These are phyloP conservation scores for Saturnispora sekii DNA, from an alignment of 805 yeast genomes.

Conservation along the genomic window DNA sequence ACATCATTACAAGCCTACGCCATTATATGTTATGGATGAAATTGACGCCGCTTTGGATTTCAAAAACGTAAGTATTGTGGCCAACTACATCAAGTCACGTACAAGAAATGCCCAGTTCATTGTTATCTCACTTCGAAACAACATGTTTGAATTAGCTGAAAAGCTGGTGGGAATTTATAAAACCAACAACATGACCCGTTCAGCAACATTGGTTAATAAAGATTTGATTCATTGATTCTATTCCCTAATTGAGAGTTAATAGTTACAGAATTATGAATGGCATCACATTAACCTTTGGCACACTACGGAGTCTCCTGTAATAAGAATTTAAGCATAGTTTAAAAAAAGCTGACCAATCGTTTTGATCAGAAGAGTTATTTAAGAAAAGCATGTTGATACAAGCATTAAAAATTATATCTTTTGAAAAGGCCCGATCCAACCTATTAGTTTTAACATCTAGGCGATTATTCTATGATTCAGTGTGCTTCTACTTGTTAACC, in stretches of 20 bases:
- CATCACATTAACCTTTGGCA: too few species aligned
- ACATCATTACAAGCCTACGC: constrained; percentile 94
- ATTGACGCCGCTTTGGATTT: constrained; percentile 98
- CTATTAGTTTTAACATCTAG: too few species aligned
- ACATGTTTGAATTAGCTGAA: constrained; percentile 95
- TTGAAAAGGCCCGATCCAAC: too few species aligned
- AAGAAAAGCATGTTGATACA: too few species aligned
- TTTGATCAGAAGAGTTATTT: too few species aligned
- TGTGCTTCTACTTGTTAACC: too few species aligned
- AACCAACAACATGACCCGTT: constrained; percentile 80
- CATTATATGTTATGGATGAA: constrained; percentile 97
- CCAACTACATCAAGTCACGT: constrained; percentile 90
- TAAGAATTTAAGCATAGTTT: too few species aligned
- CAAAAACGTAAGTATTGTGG: constrained; percentile 93
- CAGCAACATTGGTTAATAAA: constrained; percentile 66
- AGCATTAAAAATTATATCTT: too few species aligned
- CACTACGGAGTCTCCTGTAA: too few species aligned
- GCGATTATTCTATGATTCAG: too few species aligned
- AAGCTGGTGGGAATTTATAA: constrained; percentile 94
- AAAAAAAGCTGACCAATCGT: too few species aligned
- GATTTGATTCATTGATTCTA: constrained; percentile 26
- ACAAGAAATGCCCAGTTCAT: constrained; percentile 95
- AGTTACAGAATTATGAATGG: background rate
- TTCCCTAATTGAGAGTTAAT: background rate
- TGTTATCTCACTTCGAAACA: constrained; percentile 89